phyloP scores from a whole-genome alignment of 495 filamentous ascomycete genomes.

The Choiromyces venosus region DNA sequence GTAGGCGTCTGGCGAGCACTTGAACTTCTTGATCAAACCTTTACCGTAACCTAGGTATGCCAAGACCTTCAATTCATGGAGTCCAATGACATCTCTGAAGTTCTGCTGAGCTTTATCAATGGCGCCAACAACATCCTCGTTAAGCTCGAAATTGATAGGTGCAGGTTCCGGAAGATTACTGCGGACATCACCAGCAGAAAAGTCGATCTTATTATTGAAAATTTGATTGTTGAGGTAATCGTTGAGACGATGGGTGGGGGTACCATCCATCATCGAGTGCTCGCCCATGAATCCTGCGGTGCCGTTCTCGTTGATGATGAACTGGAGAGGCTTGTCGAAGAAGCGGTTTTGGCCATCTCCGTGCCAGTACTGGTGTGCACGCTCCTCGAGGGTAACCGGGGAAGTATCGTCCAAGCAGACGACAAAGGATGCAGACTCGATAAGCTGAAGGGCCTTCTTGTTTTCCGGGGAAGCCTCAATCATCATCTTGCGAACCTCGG shows the following conservation, averaged over 20 bases:
- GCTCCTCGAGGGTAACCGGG: constrained; percentile 91
- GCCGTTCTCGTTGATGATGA: constrained; percentile 97
- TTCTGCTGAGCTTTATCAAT: constrained; percentile 70
- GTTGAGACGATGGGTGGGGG: constrained; percentile 91
- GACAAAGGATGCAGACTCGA: constrained; percentile 87
- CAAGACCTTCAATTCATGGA: constrained; percentile 89
- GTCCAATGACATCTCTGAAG: constrained; percentile 70
- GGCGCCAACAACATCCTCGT: constrained; percentile 61
- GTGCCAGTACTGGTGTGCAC: constrained; percentile 95
- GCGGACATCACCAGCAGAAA: constrained; percentile 66
- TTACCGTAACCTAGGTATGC: constrained; percentile 97
- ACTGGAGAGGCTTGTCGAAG: constrained; percentile 98
- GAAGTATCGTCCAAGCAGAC: constrained; percentile 90
- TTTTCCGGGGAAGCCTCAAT: constrained; percentile 71
- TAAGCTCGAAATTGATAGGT: constrained; percentile 70
- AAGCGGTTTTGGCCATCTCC: constrained; percentile 93
- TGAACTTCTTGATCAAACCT: constrained; percentile 98
- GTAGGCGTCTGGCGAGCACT: constrained; percentile 94
- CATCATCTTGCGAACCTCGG: constrained; percentile 69
- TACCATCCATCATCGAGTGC: constrained; percentile 99
- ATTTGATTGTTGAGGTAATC: constrained; percentile 87
- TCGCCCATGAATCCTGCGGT: constrained; percentile 97
- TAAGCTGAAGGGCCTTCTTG: constrained; percentile 64
- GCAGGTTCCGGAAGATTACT: constrained; percentile 78
- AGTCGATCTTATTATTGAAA: constrained; percentile 84